Conservation (phyloP, 805 yeast species). For the Wickerhamomyces sydowiorum region DNA sequence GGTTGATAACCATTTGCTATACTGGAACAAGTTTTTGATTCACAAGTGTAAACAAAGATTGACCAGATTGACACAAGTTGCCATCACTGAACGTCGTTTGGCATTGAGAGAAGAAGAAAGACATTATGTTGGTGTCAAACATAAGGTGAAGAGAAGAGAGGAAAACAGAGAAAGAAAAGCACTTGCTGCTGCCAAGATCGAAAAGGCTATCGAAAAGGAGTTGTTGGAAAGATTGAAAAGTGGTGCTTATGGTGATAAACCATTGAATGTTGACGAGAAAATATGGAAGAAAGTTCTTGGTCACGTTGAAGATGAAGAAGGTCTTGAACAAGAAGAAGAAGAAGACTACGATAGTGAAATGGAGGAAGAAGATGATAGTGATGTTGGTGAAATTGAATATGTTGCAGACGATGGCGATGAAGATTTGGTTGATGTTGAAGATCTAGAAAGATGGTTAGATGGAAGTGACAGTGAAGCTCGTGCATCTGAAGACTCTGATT, state of each 20-base stretch:
- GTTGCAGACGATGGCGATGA: conserved; percentile 89
- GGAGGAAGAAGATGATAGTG: conserved; percentile 44
- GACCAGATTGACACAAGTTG: conserved; percentile 91
- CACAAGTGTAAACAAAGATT: conserved; percentile 96
- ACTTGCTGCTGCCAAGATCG: conserved; percentile 92
- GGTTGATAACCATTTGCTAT: conserved; percentile 77
- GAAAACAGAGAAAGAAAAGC: conserved; percentile 95
- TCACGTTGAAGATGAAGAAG: conserved; percentile 67
- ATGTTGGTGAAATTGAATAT: conserved; percentile 77
- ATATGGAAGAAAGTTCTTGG: conserved; percentile 94
- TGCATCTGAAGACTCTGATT: conserved; percentile 26
- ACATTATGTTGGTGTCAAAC: conserved; percentile 86
- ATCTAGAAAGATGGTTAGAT: conserved; percentile 81
- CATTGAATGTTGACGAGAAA: conserved; percentile 91
- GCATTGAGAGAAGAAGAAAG: conserved; percentile 90
- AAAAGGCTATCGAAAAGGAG: conserved; percentile 94
- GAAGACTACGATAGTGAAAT: conserved; percentile 46
- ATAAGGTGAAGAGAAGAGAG: conserved; percentile 93
- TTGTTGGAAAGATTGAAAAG: conserved; percentile 89
- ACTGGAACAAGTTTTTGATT: conserved; percentile 89
- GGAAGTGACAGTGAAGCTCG: conserved; percentile 38
- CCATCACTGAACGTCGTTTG: conserved; percentile 88
- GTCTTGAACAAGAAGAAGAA: conserved; percentile 38
- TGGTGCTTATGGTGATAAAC: conserved; percentile 98
- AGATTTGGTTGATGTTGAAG: conserved; percentile 91